phyloP scores from a whole-genome alignment of 192 early-diverging fungal species.

The Chytriomyces confervae region DNA sequence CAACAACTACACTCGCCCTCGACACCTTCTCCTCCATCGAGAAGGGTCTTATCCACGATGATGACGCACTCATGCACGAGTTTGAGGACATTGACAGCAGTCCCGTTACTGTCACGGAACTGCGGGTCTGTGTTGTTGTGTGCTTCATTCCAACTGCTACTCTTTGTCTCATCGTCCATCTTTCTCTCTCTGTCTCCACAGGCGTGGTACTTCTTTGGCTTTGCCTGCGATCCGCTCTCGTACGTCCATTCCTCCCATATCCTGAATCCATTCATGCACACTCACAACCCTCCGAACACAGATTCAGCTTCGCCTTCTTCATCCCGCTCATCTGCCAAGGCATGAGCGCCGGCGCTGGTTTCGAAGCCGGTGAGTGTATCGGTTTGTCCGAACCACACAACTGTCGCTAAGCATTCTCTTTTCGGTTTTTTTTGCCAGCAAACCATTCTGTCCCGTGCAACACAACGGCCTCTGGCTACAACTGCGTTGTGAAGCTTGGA shows the following conservation, averaged over 20 bases:
- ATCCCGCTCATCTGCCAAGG: conserved; percentile 39
- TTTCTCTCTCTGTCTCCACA: not conserved
- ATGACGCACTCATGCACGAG: not conserved
- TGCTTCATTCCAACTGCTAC: not conserved
- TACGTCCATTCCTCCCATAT: not conserved
- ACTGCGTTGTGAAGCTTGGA: conserved; percentile 34
- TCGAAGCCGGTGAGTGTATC: not conserved
- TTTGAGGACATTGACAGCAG: conserved; percentile 5
- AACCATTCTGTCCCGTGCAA: conserved; percentile 41
- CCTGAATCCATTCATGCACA: not conserved
- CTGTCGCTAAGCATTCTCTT: not conserved
- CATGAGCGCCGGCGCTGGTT: conserved; percentile 23
- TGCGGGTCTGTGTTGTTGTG: not conserved
- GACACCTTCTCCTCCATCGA: too few relatives aligned
- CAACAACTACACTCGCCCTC: too few relatives aligned
- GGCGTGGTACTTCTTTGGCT: conserved; percentile 25
- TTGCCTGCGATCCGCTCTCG: not conserved
- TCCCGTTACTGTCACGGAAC: not conserved
- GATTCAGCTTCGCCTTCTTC: conserved; percentile 36
- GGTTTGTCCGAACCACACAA: too few relatives aligned
- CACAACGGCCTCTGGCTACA: conserved; percentile 24
- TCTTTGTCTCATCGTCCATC: not conserved
- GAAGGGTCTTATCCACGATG: too few relatives aligned
- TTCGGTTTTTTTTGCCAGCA: too few relatives aligned
- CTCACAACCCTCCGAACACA: not conserved